Conservation (phyloP, 768 basidiomycete genomes). For the Cubamyces lactineus region DNA sequence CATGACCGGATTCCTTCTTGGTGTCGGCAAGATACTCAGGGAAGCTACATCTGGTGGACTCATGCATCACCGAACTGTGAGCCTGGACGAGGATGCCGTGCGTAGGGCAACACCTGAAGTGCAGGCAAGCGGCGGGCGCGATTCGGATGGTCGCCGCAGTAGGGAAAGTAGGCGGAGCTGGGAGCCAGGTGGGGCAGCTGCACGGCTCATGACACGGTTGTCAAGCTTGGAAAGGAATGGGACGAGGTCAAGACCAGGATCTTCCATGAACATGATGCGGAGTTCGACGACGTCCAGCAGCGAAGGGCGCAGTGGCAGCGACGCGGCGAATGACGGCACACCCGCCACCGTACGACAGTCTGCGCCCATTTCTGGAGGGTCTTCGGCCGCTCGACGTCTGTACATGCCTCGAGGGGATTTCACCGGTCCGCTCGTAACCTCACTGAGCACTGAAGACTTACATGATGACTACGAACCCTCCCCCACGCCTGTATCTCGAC, state of each 20-base stretch:
- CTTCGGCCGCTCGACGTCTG: slow-evolving; percentile 52
- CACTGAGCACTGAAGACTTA: slow-evolving; percentile 31
- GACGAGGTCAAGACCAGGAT: slow-evolving; percentile 21
- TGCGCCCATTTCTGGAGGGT: slow-evolving; percentile 24
- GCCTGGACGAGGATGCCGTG: slow-evolving; percentile 54
- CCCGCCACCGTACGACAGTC: slow-evolving; percentile 26
- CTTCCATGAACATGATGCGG: slow-evolving; percentile 22
- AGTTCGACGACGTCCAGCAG: slow-evolving; percentile 35
- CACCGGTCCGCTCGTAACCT: slow-evolving; percentile 14
- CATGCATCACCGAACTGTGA: slow-evolving; percentile 53
- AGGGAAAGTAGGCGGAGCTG: slow-evolving; percentile 50
- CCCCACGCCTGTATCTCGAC: slow-evolving; percentile 47
- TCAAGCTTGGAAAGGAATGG: slow-evolving; percentile 30
- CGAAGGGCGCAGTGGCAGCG: slow-evolving; percentile 31
- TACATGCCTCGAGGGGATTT: slow-evolving; percentile 52
- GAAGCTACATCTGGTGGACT: slow-evolving; percentile 47
- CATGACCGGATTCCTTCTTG: slow-evolving; percentile 76
- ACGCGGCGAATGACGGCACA: slow-evolving; percentile 27
- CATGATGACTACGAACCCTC: slow-evolving; percentile 47
- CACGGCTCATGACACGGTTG: slow-evolving; percentile 34
- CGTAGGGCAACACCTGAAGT: slow-evolving; percentile 41
- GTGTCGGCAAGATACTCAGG: slow-evolving; percentile 68
- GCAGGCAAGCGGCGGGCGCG: slow-evolving; percentile 43
- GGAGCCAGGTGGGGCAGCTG: slow-evolving; percentile 39
- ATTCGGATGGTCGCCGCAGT: slow-evolving; percentile 61